These are phyloP conservation scores for Nemophila menziesii DNA, from an alignment of 257 asterid genomes.

Conservation along the genomic window DNA sequence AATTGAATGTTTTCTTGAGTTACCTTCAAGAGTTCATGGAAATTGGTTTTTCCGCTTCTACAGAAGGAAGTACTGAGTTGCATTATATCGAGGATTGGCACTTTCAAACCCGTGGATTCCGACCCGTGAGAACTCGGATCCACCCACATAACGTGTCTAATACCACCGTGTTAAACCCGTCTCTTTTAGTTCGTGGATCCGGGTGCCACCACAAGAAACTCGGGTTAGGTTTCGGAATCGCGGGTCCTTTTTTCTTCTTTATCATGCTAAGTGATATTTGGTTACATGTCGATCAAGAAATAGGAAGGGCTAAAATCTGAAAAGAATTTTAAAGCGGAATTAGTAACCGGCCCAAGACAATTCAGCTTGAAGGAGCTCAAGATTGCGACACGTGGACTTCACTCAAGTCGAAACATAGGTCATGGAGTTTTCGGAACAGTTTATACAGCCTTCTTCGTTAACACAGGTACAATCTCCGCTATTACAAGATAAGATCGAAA, in stretches of 20 bases:
- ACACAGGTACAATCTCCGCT: constrained; percentile 6
- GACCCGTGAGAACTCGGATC: not conserved
- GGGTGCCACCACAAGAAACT: not conserved
- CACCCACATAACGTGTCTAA: not conserved
- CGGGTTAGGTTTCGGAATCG: not conserved
- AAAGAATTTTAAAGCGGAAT: not conserved
- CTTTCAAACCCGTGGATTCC: not conserved
- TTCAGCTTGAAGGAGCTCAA: constrained; percentile 10
- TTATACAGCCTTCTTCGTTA: constrained; percentile 6
- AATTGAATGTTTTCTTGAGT: no score
- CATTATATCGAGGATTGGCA: no score
- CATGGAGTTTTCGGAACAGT: constrained; percentile 14
- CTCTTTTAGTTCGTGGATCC: not conserved
- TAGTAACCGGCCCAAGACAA: constrained; percentile 3
- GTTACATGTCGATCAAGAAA: not conserved
- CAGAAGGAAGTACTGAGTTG: no score
- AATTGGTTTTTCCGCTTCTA: no score
- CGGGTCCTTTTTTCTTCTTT: not conserved
- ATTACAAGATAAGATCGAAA: constrained; percentile 9
- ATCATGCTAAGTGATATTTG: not conserved
- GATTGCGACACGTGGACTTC: constrained; percentile 9
- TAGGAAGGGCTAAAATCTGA: not conserved
- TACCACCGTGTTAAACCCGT: not conserved
- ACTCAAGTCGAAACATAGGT: constrained; percentile 5
- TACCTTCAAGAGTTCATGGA: no score